Evolutionary conservation across 2,329 filamentous ascomycete species (phyloP), one percentile per base, ranked within the genome.

Genomic region (Grosmannia huntii): DNA sequence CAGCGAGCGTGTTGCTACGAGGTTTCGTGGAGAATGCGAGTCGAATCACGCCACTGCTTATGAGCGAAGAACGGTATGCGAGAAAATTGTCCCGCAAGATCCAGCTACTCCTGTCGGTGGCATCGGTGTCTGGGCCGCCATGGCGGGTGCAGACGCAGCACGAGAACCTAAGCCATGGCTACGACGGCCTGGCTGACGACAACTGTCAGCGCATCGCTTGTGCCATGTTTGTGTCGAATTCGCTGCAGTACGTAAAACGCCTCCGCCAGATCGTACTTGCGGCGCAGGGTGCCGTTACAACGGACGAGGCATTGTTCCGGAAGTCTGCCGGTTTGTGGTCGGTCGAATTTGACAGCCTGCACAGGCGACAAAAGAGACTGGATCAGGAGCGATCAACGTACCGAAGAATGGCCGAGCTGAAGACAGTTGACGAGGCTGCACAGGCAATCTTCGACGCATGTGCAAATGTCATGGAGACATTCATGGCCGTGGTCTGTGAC

Each of bases 1-100:
- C 67, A 2, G 70, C 72, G 9, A 68, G 68, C 4, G 62, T 74
- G 10, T 62, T 77, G 2, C 55, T 70, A 19, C 65, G 64, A 5
- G 71, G 69, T 23, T 55, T 70, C 3, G 58, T 66, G 31, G 60
- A 63, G n/a, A 65, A 70, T 28, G 61, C 64, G 10, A 54, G 57
- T 56, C 58, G 64, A 59, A 60, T 67, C 14, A 60, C 57, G 36
- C 46, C 56, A n/a, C 38, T 60, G 31, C 59, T 64, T 4, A 16
- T 60, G 56, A 52, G 53, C 23, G 60, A 60, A 9, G 31, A 52
- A 14, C 52, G 55, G n/a, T 31, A 41, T 4, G 56, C 57, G 5
- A 57, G 59, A 25, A 58, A 53, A 46, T 53, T 64, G 23, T 51
- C 58, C 16, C 16, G 44, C 46, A 61, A 61, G 44, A 56, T 63